A percentile compares a stretch with the other conserved stretches of the same genome.
Conservation (phyloP, 495 filamentous ascomycete species). For the Ramalina intermedia region DNA sequence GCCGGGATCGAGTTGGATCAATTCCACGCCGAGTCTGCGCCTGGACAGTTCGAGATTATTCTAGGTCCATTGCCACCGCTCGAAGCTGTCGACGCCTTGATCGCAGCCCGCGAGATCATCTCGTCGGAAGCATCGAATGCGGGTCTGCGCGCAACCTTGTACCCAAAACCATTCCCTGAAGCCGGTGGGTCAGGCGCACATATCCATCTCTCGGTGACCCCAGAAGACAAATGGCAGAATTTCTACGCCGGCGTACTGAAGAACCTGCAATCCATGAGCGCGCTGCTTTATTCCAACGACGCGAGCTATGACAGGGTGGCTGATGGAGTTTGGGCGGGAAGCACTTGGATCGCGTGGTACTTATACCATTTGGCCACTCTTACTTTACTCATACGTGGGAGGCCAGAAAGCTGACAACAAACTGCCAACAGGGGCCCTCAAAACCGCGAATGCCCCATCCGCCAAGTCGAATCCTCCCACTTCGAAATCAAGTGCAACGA, state of each 20-base stretch:
- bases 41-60: slow-evolving; percentile 72
- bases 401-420: too few species aligned
- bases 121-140: slow-evolving; percentile 38
- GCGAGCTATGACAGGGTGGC: slow-evolving; percentile 47
- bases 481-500: slow-evolving; percentile 62
- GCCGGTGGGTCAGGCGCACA: slow-evolving; percentile 53
- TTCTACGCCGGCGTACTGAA: slow-evolving; percentile 57
- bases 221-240: slow-evolving; percentile 24
- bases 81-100: slow-evolving; percentile 54
- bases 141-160: slow-evolving; percentile 55
- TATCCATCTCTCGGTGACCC: slow-evolving; percentile 48
- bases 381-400: too few species aligned
- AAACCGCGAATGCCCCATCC: slow-evolving; percentile 55
- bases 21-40: slow-evolving; percentile 62
- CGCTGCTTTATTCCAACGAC: slow-evolving; percentile 46
- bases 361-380: neutral
- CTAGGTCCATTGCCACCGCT: slow-evolving; percentile 51
- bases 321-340: slow-evolving; percentile 61
- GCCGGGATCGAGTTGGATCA: slow-evolving; percentile 56
- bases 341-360: slow-evolving; percentile 53
- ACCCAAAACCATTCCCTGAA: slow-evolving; percentile 52
- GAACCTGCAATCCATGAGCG: slow-evolving; percentile 49
- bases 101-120: slow-evolving; percentile 60
- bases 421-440: slow-evolving; percentile 37
- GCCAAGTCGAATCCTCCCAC: slow-evolving; percentile 44